Evolutionary conservation across 495 filamentous ascomycete species (phyloP), one percentile per base, ranked within the genome.

Genomic region (Podospora pseudopauciseta): DNA sequence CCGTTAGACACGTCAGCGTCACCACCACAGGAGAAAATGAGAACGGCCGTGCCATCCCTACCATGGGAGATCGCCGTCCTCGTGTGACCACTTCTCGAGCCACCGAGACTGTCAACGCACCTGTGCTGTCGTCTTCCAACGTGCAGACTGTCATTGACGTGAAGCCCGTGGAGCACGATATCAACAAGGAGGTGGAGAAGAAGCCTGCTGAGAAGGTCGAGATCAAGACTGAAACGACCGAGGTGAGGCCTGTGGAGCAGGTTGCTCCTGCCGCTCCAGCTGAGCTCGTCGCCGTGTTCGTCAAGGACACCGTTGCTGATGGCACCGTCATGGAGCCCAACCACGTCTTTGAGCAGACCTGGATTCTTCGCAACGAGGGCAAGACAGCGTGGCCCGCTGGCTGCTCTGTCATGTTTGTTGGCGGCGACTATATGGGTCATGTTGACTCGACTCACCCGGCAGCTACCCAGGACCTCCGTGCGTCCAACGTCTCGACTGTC

Each of bases 371-470:
- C 76, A 98, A 98, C 75, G 90, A 88, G 13, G 95, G 95, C 26
- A 89, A 86, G 1, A 74, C 77, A 30, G 73, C 87, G 23, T 99
- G 95, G 95, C 96, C 96, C 39, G 86, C 87, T 56, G 95, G 94
- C 65, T 94, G 91, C 84, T 90, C 89, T 66, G 92, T 98, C 70
- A 92, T 90, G 79, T 97, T 93, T 72, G 88, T 94, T 65, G 92
- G 94, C 61, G 95, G 95, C 65, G 96, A 98, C 75, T 90, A 91
- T 75, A 98, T 99, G 96, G 91, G 93, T 72, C 89, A 93, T 68
- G 83, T 96, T 62, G 91, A 96, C 74, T 82, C 89, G 27, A 84
- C 80, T 63, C 92, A 92, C 77, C 91, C 92, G 7, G 88, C 89
- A 3, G 90, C 89, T 69, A 86, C 90, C 20, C 81, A 84, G 11